Base-by-base conservation (phyloP, 164 flowering plant species). In the Chimonanthus salicifolius region DNA sequence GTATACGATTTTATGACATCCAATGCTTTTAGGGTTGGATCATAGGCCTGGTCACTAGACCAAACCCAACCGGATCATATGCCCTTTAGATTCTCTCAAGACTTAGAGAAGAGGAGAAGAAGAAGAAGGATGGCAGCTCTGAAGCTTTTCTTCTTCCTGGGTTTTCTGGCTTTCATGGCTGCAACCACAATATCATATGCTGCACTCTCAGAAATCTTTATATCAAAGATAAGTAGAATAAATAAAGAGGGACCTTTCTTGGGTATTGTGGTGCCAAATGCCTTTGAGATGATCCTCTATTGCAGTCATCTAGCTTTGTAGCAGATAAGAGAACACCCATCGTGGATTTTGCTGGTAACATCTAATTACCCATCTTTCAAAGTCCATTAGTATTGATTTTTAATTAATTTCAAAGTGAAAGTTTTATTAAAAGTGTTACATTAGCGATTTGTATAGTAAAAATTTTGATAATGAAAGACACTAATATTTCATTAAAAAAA, bases 221-320 rank as follows among this genome's bases (percentile, higher is more conserved):
- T 78, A 77, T 73, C 9, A 47, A 72, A 68, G 43, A 80, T 87
- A 2, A 18, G 18, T 0, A 69, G 11, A 15, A 76, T 84, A 10
- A 87, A 84, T 67, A 70, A 60, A 47, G 47, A 77, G n/a, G 89
- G 92, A 49, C 86, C 88, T 6, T 84, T 74, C 73, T 74, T 85
- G 44, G 92, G 89, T 2, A 69, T 85, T 16, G 83, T 88, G 49
- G 85, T 83, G 75, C 87, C 92, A 2, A 88, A 87, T 72, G n/a
- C 80, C 69, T 85, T 80, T 73, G 92, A 88, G 80, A 79, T 87
- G 85, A 71, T 74, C 92, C 89, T 74, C 87, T 88, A 76, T 81
- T 88, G 47, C 72, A 78, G 33, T 85, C 87, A 68, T 54, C 77
- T 67, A 76, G 80, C 76, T 88, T 86, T 77, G 73, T 74, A 3